Conservation (phyloP, 108 stramenopile species). For the Skeletonema menzelii region DNA sequence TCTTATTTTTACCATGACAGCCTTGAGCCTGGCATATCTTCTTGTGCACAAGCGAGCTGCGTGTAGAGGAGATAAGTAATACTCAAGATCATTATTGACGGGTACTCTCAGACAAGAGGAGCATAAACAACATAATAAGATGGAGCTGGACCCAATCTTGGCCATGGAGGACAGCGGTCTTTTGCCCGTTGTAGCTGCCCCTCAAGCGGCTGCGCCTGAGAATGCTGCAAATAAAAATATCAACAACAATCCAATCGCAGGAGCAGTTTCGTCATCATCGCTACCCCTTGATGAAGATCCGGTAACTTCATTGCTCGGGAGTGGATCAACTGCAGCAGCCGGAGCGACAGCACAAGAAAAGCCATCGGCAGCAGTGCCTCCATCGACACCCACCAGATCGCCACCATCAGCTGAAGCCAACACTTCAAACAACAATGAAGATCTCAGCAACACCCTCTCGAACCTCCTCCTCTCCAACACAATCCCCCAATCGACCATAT, state of each 20-base stretch:
- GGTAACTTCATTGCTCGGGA: not conserved
- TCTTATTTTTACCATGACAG: too few relatives aligned
- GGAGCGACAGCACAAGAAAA: too few relatives aligned
- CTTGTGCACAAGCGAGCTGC: not conserved
- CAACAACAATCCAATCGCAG: not conserved
- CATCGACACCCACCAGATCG: too few relatives aligned
- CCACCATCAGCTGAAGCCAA: too few relatives aligned
- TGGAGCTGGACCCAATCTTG: conserved; percentile 36
- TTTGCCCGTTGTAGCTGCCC: not conserved
- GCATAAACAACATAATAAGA: not conserved
- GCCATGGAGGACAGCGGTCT: conserved; percentile 20
- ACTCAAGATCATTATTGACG: too few relatives aligned
- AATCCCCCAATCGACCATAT: conserved; percentile 39
- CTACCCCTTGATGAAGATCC: not conserved
- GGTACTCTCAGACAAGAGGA: too few relatives aligned
- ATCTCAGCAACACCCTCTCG: conserved; percentile 31
- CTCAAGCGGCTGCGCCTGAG: not conserved
- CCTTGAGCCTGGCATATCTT: too few relatives aligned
- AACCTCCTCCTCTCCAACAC: conserved; percentile 25
- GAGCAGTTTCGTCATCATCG: not conserved
- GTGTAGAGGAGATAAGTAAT: too few relatives aligned
- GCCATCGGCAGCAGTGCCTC: too few relatives aligned
- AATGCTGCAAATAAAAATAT: not conserved
- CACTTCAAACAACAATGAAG: not conserved
- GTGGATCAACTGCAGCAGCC: not conserved